These are phyloP conservation scores for Fragilariopsis cylindrus DNA, from an alignment of 108 stramenopile genomes.

Conservation along the genomic window DNA sequence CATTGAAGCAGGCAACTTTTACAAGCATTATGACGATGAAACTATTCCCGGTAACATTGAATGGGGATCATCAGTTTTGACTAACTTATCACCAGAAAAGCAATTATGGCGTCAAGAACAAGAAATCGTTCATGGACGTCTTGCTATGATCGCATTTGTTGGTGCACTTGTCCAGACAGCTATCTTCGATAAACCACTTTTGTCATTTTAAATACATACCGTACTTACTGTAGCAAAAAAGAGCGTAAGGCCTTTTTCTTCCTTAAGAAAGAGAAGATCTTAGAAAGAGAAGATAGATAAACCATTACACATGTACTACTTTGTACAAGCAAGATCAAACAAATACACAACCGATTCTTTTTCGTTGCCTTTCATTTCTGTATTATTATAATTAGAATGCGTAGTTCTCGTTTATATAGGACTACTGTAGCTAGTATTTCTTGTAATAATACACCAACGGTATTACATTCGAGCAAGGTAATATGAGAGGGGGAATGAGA, in stretches of 20 bases:
- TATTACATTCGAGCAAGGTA: no score
- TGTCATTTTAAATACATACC: slow-evolving; percentile 5
- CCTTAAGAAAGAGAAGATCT: no score
- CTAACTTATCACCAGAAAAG: slow-evolving; percentile 43
- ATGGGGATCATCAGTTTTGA: slow-evolving; percentile 52
- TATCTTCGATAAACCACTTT: slow-evolving; percentile 77
- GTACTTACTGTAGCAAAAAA: no score
- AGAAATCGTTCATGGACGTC: slow-evolving; percentile 87
- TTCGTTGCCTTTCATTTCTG: neutral
- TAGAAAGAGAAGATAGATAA: no score
- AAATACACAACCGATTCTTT: neutral
- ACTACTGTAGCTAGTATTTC: no score
- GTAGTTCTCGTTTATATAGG: no score
- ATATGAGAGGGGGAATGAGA: no score
- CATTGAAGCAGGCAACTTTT: slow-evolving; percentile 77
- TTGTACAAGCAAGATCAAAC: neutral
- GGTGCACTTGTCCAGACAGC: slow-evolving; percentile 85
- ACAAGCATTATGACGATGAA: slow-evolving; percentile 71
- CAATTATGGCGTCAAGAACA: slow-evolving; percentile 50
- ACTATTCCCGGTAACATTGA: slow-evolving; percentile 76
- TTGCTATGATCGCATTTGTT: slow-evolving; percentile 89
- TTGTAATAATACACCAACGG: no score
- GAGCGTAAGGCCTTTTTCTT: no score
- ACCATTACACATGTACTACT: neutral
- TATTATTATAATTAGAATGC: no score